These are phyloP conservation scores for Pichia sp. DNA, from an alignment of 1,139 yeast genomes.

Conservation along the genomic window DNA sequence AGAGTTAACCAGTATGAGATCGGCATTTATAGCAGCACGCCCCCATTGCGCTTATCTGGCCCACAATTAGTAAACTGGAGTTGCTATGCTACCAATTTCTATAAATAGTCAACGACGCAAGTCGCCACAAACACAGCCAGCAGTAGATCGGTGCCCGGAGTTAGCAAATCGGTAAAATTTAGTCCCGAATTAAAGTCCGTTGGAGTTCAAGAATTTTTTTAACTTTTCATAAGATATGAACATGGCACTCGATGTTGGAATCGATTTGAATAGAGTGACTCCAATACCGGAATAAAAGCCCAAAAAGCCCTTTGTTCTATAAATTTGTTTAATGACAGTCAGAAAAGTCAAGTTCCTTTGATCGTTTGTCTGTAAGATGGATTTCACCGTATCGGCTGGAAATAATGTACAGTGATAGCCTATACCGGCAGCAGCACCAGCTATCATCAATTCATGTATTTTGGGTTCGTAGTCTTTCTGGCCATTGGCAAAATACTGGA, in stretches of 20 bases:
- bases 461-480: constrained; percentile 25
- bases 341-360: constrained; percentile 18
- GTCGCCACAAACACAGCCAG: too few relatives aligned
- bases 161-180: too few relatives aligned
- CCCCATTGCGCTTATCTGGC: too few relatives aligned
- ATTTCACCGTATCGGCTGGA: constrained; percentile 88
- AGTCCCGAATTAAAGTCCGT: too few relatives aligned
- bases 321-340: constrained; percentile 31
- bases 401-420: constrained; percentile 71
- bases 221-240: constrained; percentile 72
- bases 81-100: too few relatives aligned
- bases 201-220: constrained; percentile 33
- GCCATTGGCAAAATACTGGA: constrained; percentile 29
- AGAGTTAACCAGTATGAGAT: too few relatives aligned
- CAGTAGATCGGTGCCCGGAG: too few relatives aligned
- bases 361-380: constrained; percentile 66
- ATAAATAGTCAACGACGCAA: too few relatives aligned
- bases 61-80: too few relatives aligned
- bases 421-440: constrained; percentile 87
- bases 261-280: constrained; percentile 70
- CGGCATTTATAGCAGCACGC: too few relatives aligned
- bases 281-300: constrained; percentile 84
- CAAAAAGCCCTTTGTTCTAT: constrained; percentile 43
- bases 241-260: constrained; percentile 85
- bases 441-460: constrained; percentile 48